Evolutionary conservation across 176 grass and related monocot genomes (phyloP), one percentile per base, ranked within the genome.

Genomic region (Zizania latifolia): DNA sequence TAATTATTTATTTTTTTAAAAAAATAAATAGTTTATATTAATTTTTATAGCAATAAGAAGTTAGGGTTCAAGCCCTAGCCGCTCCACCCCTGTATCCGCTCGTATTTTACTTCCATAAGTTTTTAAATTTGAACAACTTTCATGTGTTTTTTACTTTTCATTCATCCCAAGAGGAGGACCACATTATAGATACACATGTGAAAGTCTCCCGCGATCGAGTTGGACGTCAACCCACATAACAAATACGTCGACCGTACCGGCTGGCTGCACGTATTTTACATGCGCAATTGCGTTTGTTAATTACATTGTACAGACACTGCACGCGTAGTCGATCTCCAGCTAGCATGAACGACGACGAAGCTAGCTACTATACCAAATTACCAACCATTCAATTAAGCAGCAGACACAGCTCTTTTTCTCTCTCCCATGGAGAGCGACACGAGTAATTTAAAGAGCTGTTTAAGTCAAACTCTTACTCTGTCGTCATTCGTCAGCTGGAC

Each of bases 341-440:
- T n/a, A n/a, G n/a, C n/a, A n/a, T n/a, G n/a, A n/a, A n/a, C n/a
- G n/a, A n/a, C n/a, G n/a, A n/a, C n/a, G n/a, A n/a, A n/a, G n/a
- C n/a, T n/a, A n/a, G n/a, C n/a, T n/a, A n/a, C n/a, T n/a, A n/a
- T n/a, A n/a, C n/a, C n/a, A n/a, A 48, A 6, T 16, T 45, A 48
- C 16, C 4, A 48, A 48, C 39, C 62, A 75, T 70, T 41, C 29
- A 82, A 23, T n/a, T n/a, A n/a, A n/a, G 16, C 38, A 24, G 24
- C n/a, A n/a, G n/a, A n/a, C n/a, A 50, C 61, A 37, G 23, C 46
- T 48, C 16, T 48, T 4, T 37, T 62, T 30, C 14, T 19, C 40
- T 74, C 33, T 50, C 68, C 78, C 45, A 82, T 27, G 66, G 53
- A 82, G 69, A 72, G 58, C 24, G 66, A 87, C 66, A 8, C 11